A percentile compares a stretch with the other conserved stretches of the same genome.
Conservation (phyloP, 257 asterid species). For the Orobanche coerulescens region DNA sequence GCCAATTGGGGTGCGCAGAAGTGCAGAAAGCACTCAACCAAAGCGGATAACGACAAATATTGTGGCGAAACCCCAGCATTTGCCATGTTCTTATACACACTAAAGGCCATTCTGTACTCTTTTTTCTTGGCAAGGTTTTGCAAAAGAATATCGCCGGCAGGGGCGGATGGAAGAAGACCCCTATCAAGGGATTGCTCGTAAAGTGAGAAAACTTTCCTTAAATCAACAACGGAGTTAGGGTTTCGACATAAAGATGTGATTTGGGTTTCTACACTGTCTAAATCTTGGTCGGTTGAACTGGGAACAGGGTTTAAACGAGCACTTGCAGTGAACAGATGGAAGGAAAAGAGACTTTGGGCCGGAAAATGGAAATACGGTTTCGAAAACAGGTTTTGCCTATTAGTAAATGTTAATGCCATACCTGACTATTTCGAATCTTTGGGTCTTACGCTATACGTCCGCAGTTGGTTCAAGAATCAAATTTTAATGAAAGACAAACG, state of each 20-base stretch:
- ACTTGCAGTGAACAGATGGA: conserved; percentile 17
- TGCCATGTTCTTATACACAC: conserved; percentile 36
- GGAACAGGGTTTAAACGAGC: conserved; percentile 8
- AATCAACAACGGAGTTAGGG: conserved; percentile 28
- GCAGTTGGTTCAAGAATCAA: conserved; percentile 7
- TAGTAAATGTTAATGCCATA: conserved; percentile 15
- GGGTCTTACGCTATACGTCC: not conserved
- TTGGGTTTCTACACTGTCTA: conserved; percentile 32
- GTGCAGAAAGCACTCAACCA: conserved; percentile 47
- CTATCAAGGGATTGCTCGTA: conserved; percentile 36
- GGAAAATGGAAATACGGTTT: conserved; percentile 14
- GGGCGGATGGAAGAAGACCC: conserved; percentile 39
- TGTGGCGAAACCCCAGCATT: conserved; percentile 26
- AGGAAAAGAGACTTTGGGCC: conserved; percentile 15
- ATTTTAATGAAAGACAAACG: not conserved
- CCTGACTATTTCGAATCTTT: not conserved
- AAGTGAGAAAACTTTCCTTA: conserved; percentile 24
- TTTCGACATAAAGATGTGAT: conserved; percentile 32
- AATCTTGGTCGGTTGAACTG: conserved; percentile 14
- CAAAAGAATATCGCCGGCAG: conserved; percentile 35
- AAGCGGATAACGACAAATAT: conserved; percentile 43
- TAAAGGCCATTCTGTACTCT: conserved; percentile 36
- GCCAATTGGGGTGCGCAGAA: conserved; percentile 35
- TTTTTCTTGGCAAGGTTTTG: conserved; percentile 49
- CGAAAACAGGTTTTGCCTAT: conserved; percentile 22